Percentiles rank a stretch among this genome's conserved stretches.
These are phyloP conservation scores for Pleomassaria siparia DNA, from an alignment of 2,329 filamentous ascomycete species.

Conservation along the genomic window DNA sequence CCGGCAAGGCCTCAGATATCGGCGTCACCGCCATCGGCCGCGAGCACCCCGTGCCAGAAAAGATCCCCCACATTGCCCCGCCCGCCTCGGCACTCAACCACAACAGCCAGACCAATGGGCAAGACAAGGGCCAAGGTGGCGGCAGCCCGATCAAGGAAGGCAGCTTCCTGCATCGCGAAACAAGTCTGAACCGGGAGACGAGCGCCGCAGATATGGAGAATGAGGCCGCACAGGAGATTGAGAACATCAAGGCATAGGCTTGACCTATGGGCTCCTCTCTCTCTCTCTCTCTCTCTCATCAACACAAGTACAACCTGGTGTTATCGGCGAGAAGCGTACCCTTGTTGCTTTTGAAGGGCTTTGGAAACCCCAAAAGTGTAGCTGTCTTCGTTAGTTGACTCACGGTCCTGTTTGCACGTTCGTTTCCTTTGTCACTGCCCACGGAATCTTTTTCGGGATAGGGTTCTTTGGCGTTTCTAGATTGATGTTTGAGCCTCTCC, in stretches of 20 bases:
- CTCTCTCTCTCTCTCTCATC: no score
- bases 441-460: neutral
- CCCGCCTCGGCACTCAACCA: constrained; percentile 54
- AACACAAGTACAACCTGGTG: neutral
- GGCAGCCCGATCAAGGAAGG: constrained; percentile 89
- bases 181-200: constrained; percentile 74
- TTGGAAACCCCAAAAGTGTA: neutral
- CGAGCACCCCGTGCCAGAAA: constrained; percentile 91
- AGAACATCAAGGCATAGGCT: constrained; percentile 2
- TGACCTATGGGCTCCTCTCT: no score
- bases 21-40: constrained; percentile 92
- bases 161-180: constrained; percentile 82
- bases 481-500: neutral
- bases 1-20: constrained; percentile 91
- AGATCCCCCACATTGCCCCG: constrained; percentile 85
- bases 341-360: neutral
- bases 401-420: neutral
- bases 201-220: constrained; percentile 65
- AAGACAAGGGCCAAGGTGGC: constrained; percentile 50
- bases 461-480: neutral
- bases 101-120: constrained; percentile 38
- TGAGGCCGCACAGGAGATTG: constrained; percentile 14
- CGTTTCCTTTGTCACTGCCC: neutral
- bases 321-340: neutral
- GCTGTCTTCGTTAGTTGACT: neutral